Evolutionary conservation across 2,329 filamentous ascomycete species (phyloP), one percentile per base, ranked within the genome.

Genomic region (Sporothrix brasiliensis): DNA sequence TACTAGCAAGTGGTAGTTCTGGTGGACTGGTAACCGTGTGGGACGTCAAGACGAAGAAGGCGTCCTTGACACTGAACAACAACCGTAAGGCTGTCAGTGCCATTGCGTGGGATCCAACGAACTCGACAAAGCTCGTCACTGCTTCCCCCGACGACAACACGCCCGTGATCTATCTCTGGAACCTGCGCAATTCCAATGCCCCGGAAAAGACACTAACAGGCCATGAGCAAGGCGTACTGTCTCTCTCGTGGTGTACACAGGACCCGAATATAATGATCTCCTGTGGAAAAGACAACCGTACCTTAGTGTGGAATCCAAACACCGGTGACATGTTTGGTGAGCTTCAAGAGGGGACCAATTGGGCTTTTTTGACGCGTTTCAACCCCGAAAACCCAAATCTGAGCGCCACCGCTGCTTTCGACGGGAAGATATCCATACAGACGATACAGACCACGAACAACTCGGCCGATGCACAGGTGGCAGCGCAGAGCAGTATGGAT

Each of bases 21-120:
- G 94, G 93, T 66, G 95, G 95, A 4, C 97, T 98, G 77, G 94
- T 98, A 49, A 98, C 95, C 2, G 94, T 99, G 21, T 99, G 95
- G 95, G 95, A 99, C 81, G 86, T 98, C 74, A 97, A 97, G 84
- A 93, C 92, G 14, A 98, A 97, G 87, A 97, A 97, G 83, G 93
- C 97, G 76, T 97, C 94, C 70, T 83, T 99, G 80, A 97, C 94
- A 49, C 85, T 99, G 74, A 99, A 97, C 84, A 95, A 96, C 78
- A 95, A 92, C 78, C 89, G 95, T 73, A 99, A 97, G 82, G 87
- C 94, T 69, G 93, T 98, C 77, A 97, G 94, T 80, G 91, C 96
- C 72, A 93, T 99, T 76, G 94, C 94, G 14, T 99, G 95, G 95
- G 95, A 99, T 77, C 96, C 95, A 0, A 92, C 95, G 77, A 94